Evolutionary conservation across 306 rosid genomes (phyloP).

Genomic region (Mimosa pudica): DNA sequence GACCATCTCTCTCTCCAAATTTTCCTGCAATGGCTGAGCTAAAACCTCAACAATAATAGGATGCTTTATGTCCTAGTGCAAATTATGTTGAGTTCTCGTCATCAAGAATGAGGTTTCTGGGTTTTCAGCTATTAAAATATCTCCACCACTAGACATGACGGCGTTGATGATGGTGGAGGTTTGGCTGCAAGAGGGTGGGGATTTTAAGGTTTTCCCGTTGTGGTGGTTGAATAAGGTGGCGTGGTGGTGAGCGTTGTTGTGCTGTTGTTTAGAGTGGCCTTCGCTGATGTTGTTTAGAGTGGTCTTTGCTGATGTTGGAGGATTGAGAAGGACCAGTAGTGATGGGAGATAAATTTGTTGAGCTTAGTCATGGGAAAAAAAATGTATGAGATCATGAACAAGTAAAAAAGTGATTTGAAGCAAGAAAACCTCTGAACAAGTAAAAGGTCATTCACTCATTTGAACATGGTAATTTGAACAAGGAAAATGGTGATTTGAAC

Average conservation of each 20-base stretch:
- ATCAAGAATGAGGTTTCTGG: slow-evolving; percentile 24
- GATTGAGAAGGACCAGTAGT: slow-evolving; percentile 28
- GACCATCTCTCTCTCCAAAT: too few relatives aligned
- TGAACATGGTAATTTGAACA: too few relatives aligned
- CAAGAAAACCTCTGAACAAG: too few relatives aligned
- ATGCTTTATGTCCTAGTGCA: slow-evolving; percentile 39
- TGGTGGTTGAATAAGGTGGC: slow-evolving; percentile 19
- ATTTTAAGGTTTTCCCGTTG: slow-evolving; percentile 32
- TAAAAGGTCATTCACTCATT: too few relatives aligned
- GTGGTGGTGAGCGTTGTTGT: neutral
- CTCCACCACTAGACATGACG: slow-evolving; percentile 16
- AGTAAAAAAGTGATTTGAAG: too few relatives aligned
- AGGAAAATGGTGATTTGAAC: too few relatives aligned
- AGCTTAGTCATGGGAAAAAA: slow-evolving; percentile 60
- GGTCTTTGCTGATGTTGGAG: slow-evolving; percentile 12
- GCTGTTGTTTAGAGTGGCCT: slow-evolving; percentile 13
- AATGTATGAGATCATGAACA: too few relatives aligned
- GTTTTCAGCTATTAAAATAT: slow-evolving; percentile 43
- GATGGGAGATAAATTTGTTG: slow-evolving; percentile 29
- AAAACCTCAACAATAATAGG: slow-evolving; percentile 14
- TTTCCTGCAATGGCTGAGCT: slow-evolving; percentile 32
- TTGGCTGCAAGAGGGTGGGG: slow-evolving; percentile 47
- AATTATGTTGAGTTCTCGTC: slow-evolving; percentile 23
- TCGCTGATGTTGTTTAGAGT: too few relatives aligned
- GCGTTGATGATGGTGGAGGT: slow-evolving; percentile 32